Evolutionary conservation across 2,329 filamentous ascomycete species (phyloP), one percentile per base, ranked within the genome.

Genomic region (Saccharata proteae): DNA sequence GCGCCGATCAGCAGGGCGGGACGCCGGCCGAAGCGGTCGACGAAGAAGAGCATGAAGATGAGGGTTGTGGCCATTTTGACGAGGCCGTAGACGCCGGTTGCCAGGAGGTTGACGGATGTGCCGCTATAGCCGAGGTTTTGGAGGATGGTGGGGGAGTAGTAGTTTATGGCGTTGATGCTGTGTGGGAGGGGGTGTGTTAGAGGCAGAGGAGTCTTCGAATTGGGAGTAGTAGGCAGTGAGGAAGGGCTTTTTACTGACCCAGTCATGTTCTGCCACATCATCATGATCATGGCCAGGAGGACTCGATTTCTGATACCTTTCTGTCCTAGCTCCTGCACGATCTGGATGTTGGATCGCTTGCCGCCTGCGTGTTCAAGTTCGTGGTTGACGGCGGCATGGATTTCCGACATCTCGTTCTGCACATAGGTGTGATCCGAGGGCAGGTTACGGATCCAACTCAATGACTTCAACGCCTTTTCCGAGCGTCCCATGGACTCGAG

Each of bases 261-360:
- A 0, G 77, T 81, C 69, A 81, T 77, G 48, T 81, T 77, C 51
- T 83, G 77, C 49, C 73, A 81, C 21, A 80, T 58, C 76, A 65
- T 71, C 22, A 64, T 54, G 11, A 49, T 75, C 62, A 81, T 68
- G 16, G 71, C 74, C 33, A 80, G 66, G 29, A 78, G 51, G 2
- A 68, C 71, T 28, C 77, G 67, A 44, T 76, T 76, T 34, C 77
- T 64, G 32, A 73, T 69, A 5, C 53, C 52, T 6, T 13, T 16
- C 16, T 32, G 29, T 8, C 6, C 29, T 16, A 32, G 32, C 14
- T 29, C 32, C 3, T 52, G 53, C 31, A 58, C 51, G 9, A 47
- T 51, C 62, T 64, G 68, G 49, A 57, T 54, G 33, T 57, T 52
- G 16, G n/a, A 29, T 11, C 22, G 15, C 34, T 44, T 49, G 6